Conservation (phyloP, 371 early-diverging fungal genomes). For the Lichtheimia hyalospora region DNA sequence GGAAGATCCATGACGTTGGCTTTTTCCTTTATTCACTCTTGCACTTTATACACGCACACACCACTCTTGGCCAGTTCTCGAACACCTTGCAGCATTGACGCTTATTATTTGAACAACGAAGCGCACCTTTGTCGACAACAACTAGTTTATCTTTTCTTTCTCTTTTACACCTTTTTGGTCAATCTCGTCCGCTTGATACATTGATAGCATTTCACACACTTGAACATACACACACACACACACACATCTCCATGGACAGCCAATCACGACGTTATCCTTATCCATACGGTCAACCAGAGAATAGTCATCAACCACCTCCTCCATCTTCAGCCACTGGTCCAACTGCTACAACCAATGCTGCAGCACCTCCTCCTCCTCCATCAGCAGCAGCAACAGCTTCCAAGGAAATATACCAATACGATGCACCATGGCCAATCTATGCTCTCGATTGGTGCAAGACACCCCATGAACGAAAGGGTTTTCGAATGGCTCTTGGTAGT, state of each 20-base stretch:
- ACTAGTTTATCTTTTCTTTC: neutral
- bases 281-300: neutral
- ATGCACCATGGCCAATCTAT: constrained; percentile 82
- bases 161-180: neutral
- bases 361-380: neutral
- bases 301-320: neutral
- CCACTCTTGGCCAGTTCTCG: too few relatives aligned
- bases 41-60: too few relatives aligned
- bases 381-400: constrained; percentile 2
- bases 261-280: constrained; percentile 14
- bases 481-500: constrained; percentile 78
- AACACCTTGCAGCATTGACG: too few relatives aligned
- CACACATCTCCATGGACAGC: constrained; percentile 2
- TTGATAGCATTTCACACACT: neutral
- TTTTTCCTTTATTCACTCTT: too few relatives aligned
- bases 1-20: too few relatives aligned
- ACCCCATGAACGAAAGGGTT: constrained; percentile 54
- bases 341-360: too few relatives aligned
- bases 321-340: neutral
- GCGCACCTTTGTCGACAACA: too few relatives aligned
- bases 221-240: neutral
- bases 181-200: neutral
- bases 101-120: too few relatives aligned
- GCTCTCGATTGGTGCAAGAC: constrained; percentile 78
- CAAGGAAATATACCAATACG: constrained; percentile 77